phyloP scores from a whole-genome alignment of 192 early-diverging fungal species.

The Paraglomus brasilianum region DNA sequence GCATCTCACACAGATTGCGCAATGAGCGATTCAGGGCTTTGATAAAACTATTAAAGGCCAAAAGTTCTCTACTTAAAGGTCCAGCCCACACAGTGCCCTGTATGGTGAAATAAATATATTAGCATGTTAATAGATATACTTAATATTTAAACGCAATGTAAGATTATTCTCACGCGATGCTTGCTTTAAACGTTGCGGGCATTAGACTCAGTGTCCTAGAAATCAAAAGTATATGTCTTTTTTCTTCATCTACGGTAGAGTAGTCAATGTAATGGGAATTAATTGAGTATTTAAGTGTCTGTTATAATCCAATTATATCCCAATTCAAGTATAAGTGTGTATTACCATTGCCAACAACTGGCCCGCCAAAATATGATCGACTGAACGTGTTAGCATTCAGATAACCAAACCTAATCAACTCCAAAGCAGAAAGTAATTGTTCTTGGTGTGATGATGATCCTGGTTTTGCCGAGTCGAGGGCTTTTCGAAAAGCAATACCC shows the following conservation, averaged over 20 bases:
- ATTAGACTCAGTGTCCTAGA: constrained; percentile 54
- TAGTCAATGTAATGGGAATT: constrained; percentile 8
- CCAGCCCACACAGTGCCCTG: constrained; percentile 56
- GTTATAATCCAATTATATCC: constrained; percentile 34
- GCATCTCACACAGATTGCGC: constrained; percentile 60
- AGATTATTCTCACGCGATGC: neutral
- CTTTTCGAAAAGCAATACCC: constrained; percentile 40
- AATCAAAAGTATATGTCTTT: constrained; percentile 46
- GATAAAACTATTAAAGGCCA: constrained; percentile 73
- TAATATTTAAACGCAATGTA: neutral
- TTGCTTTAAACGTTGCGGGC: constrained; percentile 56
- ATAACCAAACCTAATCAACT: constrained; percentile 48
- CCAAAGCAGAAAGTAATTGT: constrained; percentile 52
- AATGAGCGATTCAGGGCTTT: constrained; percentile 58
- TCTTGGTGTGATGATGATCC: constrained; percentile 41
- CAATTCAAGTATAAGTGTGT: neutral
- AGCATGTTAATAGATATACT: neutral
- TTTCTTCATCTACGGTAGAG: constrained; percentile 33
- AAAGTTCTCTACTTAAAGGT: constrained; percentile 65
- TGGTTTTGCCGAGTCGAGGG: constrained; percentile 32
- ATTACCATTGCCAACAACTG: constrained; percentile 33
- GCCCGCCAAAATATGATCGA: constrained; percentile 36
- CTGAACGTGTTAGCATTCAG: constrained; percentile 50
- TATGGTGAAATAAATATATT: neutral
- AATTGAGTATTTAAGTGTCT: constrained; percentile 41